Evolutionary conservation across 2,329 filamentous ascomycete species (phyloP).

Genomic region (Fusarium mundagurra): DNA sequence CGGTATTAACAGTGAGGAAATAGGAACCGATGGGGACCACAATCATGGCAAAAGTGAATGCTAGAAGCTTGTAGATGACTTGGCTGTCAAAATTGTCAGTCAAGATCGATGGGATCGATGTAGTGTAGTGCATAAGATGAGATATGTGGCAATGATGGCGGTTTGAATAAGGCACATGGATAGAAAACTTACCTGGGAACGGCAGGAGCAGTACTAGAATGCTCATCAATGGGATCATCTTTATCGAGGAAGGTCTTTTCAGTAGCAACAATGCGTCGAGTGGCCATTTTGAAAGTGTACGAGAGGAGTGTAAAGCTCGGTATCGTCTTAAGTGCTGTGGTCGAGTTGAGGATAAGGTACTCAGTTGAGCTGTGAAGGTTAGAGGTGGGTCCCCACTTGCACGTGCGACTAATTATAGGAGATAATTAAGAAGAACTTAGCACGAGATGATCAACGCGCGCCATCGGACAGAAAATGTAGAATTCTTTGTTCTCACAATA

Average conservation of each 20-base stretch:
- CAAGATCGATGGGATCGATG: background rate
- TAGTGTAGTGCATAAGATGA: background rate
- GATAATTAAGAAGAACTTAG: conserved; percentile 20
- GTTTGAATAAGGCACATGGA: background rate
- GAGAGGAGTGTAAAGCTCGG: conserved; percentile 8
- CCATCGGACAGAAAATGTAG: background rate
- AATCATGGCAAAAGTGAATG: conserved; percentile 93
- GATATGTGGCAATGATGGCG: conserved; percentile 6
- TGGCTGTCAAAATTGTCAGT: conserved; percentile 58
- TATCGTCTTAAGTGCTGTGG: conserved; percentile 4
- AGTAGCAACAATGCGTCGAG: conserved; percentile 70
- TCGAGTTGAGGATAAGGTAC: conserved; percentile 21
- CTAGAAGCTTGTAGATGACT: conserved; percentile 89
- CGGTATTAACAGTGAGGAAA: conserved; percentile 78
- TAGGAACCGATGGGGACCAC: conserved; percentile 87
- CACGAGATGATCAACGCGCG: conserved; percentile 5
- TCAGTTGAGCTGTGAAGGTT: conserved; percentile 7
- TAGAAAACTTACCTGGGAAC: conserved; percentile 75
- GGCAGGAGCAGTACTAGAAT: conserved; percentile 81
- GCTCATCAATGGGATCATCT: conserved; percentile 62
- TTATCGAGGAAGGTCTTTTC: conserved; percentile 75
- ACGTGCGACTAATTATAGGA: conserved; percentile 29
- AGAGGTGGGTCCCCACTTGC: conserved; percentile 36
- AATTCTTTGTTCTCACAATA: conserved; percentile 17
- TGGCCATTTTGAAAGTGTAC: conserved; percentile 67